phyloP scores from a whole-genome alignment of 208 protist genomes.

The Angomonas deanei region DNA sequence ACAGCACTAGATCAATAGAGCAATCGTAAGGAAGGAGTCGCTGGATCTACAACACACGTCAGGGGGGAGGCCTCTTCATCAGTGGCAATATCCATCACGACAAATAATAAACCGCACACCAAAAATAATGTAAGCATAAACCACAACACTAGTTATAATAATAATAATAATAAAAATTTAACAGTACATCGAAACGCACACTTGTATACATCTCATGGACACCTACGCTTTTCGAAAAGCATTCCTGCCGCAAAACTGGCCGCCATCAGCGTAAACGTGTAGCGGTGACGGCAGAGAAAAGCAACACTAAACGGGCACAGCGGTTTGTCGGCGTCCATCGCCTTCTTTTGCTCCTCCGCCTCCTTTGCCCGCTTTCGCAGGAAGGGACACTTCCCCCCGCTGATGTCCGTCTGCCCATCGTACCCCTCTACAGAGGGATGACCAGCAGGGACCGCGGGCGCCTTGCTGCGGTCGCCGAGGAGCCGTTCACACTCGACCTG shows the following conservation, averaged over 20 bases:
- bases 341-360: neutral
- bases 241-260: neutral
- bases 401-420: conserved; percentile 9
- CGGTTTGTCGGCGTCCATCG: conserved; percentile 7
- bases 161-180: conserved; percentile 4
- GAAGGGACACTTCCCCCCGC: conserved; percentile 24
- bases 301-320: conserved; percentile 47
- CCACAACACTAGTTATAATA: conserved; percentile 9
- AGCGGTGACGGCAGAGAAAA: conserved; percentile 26
- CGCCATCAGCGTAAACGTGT: neutral
- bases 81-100: too few relatives aligned
- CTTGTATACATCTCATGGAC: neutral
- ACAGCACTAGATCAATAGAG: too few relatives aligned
- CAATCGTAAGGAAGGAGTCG: too few relatives aligned
- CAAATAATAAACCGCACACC: neutral
- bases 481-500: neutral
- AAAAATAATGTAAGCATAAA: neutral
- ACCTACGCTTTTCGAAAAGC: neutral
- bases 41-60: too few relatives aligned
- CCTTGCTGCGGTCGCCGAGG: neutral
- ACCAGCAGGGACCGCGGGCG: neutral
- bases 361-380: conserved; percentile 10
- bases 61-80: too few relatives aligned
- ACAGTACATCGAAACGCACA: neutral
- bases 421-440: neutral